Base-by-base conservation (phyloP, 1,284 basidiomycete species). In the Trametes sp. region DNA sequence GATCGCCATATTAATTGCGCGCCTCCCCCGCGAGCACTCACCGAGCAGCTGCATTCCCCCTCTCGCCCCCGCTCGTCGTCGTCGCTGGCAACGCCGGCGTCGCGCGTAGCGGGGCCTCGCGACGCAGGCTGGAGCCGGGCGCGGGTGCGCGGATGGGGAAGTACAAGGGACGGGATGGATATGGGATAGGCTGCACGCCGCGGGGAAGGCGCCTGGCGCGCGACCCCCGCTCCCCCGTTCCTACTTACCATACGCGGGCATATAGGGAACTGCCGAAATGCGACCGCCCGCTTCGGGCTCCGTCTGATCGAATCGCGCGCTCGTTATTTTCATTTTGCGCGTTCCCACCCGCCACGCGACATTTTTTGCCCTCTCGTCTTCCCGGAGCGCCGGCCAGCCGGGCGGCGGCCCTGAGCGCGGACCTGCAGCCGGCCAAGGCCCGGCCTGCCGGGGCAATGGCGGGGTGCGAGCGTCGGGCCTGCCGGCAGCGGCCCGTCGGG, bases 141-240 rank as follows among this genome's bases (percentile, higher is more conserved):
- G 31, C 31, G 31, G 31, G 11, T 33, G n/a, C 14, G 46, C 26
- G 26, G 44, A 42, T 31, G 51, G 28, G 50, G 56, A 58, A 57
- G 65, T 55, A 62, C 57, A 67, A 67, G 57, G 62, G 50, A 59
- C 56, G 54, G n/a, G 54, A 51, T 60, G 54, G 62, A 60, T 45
- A 55, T 48, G 54, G 62, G 26, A 51, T 64, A 52, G 60, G 21
- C 36, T 45, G 53, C 41, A n/a, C 6, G 8, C 36, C 64, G 65
- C 65, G 62, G 59, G 62, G 59, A 60, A 64, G 51, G 56, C n/a
- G n/a, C 31, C 31, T 11, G 35, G 44, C 35, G 35, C 52, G n/a
- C n/a, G n/a, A n/a, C 28, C 29, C 24, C 63, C 64, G 36, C 53
- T 52, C 51, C 19, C 24, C 29, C 59, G 52, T 54, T 59, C 60